Percentiles rank a stretch among this genome's conserved stretches.
Conservation (phyloP, 805 yeast genomes). For the Saccharomyces eubayanus region DNA sequence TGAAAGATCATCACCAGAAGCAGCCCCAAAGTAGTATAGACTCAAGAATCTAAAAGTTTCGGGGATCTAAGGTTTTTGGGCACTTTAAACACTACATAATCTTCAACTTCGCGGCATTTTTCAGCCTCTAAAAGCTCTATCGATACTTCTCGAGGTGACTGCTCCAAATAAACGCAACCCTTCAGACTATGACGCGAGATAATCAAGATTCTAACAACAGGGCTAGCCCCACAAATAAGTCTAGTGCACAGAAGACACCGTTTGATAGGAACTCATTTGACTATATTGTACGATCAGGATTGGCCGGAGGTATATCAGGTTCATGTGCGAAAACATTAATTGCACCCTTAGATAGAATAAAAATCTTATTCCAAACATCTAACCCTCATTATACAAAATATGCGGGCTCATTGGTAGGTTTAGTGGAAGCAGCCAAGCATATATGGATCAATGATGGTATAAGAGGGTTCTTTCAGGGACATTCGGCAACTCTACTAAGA, state of each 20-base stretch:
- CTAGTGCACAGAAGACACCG: slow-evolving; percentile 6
- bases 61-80: not conserved
- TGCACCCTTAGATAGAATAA: slow-evolving; percentile 92
- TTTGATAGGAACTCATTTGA: slow-evolving; percentile 65
- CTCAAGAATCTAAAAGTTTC: not conserved
- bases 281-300: slow-evolving; percentile 73
- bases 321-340: slow-evolving; percentile 91
- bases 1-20: not conserved
- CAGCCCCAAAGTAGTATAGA: not conserved
- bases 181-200: not conserved
- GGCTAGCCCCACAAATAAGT: not conserved
- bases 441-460: slow-evolving; percentile 66
- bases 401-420: slow-evolving; percentile 72
- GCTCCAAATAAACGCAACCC: not conserved
- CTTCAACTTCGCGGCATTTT: too few species aligned
- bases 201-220: not conserved
- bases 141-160: not conserved
- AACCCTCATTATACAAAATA: slow-evolving; percentile 79
- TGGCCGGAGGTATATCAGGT: slow-evolving; percentile 95
- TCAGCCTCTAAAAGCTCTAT: not conserved
- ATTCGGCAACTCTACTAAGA: slow-evolving; percentile 82
- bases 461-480: slow-evolving; percentile 86
- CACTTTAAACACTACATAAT: not conserved
- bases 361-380: slow-evolving; percentile 89
- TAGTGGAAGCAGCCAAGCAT: slow-evolving; percentile 59